Conservation (phyloP, 805 yeast genomes). For the Dipodascus albidus region DNA sequence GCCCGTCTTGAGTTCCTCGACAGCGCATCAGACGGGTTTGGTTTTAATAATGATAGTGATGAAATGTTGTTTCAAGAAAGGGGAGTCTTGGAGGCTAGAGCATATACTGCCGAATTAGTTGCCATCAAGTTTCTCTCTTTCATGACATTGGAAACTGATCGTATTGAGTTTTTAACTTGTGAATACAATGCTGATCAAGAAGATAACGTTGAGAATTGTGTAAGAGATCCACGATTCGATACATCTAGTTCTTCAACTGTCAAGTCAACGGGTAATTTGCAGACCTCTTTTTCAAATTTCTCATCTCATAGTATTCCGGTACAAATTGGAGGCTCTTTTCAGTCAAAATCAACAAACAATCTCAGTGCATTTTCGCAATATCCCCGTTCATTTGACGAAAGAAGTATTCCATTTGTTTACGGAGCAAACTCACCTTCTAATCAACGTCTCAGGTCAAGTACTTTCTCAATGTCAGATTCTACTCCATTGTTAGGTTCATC, state of each 20-base stretch:
- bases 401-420: background rate
- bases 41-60: slow-evolving; percentile 8
- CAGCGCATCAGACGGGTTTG: slow-evolving; percentile 10
- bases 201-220: background rate
- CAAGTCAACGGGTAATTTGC: background rate
- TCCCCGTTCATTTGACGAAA: background rate
- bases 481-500: background rate
- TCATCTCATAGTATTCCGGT: background rate
- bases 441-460: background rate
- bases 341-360: background rate
- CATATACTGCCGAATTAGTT: slow-evolving; percentile 21
- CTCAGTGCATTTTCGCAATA: background rate
- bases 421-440: background rate
- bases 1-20: slow-evolving; percentile 19
- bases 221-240: background rate
- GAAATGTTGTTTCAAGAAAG: slow-evolving; percentile 9
- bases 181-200: slow-evolving; percentile 6
- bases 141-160: slow-evolving; percentile 14
- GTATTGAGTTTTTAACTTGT: slow-evolving; percentile 11
- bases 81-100: slow-evolving; percentile 21
- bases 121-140: slow-evolving; percentile 19
- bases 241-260: background rate
- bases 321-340: background rate
- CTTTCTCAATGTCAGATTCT: background rate
- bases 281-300: too few species aligned